A percentile compares a stretch with the other conserved stretches of the same genome.
Conservation (phyloP, 139 green algal species). For the Raphidocelis subcapitata region DNA sequence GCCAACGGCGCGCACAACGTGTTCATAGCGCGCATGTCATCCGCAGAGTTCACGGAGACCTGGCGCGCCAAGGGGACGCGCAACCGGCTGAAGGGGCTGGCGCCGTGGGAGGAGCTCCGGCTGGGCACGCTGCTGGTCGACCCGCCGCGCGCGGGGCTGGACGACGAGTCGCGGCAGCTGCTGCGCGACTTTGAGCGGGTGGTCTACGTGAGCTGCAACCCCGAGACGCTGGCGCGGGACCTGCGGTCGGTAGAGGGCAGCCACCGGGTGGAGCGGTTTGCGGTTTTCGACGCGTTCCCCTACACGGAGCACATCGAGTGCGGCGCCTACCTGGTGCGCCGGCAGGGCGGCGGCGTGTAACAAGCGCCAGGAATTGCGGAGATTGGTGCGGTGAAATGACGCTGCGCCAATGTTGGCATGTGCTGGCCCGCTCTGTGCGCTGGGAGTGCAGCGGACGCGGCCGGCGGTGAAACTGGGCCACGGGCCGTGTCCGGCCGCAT, state of each 20-base stretch:
- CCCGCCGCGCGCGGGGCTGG: constrained; percentile 61
- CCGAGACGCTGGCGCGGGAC: constrained; percentile 75
- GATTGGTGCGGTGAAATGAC: too few relatives aligned
- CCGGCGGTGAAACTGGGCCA: too few relatives aligned
- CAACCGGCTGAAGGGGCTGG: constrained; percentile 44
- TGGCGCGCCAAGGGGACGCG: constrained; percentile 54
- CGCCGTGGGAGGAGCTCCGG: constrained; percentile 48
- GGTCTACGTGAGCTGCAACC: constrained; percentile 96
- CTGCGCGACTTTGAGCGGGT: constrained; percentile 52
- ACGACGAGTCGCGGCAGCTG: constrained; percentile 27
- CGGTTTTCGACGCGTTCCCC: constrained; percentile 95
- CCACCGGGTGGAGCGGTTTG: constrained; percentile 73
- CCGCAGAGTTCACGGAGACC: constrained; percentile 81
- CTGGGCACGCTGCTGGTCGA: constrained; percentile 86
- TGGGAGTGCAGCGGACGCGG: too few relatives aligned
- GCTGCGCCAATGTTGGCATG: too few relatives aligned
- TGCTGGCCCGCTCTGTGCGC: too few relatives aligned
- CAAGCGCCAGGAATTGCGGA: too few relatives aligned
- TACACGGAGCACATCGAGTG: constrained; percentile 90
- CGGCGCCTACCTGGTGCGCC: constrained; percentile 66
- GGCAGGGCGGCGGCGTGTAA: too few relatives aligned
- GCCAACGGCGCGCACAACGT: constrained; percentile 45
- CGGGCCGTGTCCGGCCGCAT: too few relatives aligned
- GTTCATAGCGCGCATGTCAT: constrained; percentile 74
- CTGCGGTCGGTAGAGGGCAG: constrained; percentile 46